A percentile compares a stretch with the other conserved stretches of the same genome.
Conservation (phyloP, 106 monocot species). For the Acorus gramineus region DNA sequence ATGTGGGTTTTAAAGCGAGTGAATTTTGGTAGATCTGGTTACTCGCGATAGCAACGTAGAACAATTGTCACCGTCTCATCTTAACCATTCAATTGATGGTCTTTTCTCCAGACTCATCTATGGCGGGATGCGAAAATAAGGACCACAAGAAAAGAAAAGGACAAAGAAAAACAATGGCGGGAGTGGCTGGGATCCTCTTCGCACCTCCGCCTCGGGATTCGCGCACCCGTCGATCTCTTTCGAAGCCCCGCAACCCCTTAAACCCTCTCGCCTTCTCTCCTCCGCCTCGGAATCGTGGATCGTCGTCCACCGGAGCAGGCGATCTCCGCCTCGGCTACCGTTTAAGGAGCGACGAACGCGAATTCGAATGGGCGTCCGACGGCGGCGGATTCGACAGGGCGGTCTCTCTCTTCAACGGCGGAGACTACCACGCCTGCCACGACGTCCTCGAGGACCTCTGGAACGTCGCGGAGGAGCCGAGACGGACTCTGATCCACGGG, state of each 20-base stretch:
- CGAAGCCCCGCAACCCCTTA: neutral
- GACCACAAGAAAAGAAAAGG: no score
- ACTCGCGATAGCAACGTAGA: neutral
- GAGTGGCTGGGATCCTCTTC: neutral
- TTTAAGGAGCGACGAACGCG: neutral
- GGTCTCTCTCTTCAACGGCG: conserved; percentile 63
- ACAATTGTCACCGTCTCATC: neutral
- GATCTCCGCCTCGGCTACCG: no score
- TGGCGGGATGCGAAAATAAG: no score
- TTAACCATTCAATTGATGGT: neutral
- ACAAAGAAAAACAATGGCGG: conserved; percentile 5
- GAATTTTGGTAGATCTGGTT: no score
- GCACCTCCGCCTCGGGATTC: conserved; percentile 12
- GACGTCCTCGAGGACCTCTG: conserved; percentile 80
- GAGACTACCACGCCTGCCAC: conserved; percentile 75
- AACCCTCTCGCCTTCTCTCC: neutral
- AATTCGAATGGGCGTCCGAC: neutral
- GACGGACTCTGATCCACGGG: conserved; percentile 64
- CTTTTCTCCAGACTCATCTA: no score
- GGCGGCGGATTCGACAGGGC: conserved; percentile 36
- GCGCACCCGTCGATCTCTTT: conserved; percentile 4
- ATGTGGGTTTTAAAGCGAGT: no score
- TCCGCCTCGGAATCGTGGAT: neutral
- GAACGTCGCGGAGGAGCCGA: conserved; percentile 76
- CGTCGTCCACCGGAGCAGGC: neutral